Base-by-base conservation (phyloP, 1,139 yeast genomes). In the Citeromyces hawaiiensis region DNA sequence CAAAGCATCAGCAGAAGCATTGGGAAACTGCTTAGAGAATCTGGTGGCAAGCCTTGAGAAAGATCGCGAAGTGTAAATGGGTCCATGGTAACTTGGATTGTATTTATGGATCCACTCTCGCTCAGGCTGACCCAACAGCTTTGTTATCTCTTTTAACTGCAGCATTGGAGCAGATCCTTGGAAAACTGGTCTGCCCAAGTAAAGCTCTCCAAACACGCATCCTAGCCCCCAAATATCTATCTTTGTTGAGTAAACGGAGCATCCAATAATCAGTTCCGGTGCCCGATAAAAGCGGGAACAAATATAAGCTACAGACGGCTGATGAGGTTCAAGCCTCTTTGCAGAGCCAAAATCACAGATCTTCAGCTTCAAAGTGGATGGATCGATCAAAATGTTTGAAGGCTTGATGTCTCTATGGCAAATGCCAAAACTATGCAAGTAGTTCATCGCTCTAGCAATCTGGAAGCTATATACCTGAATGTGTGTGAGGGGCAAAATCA, bases 181-280 rank as follows among this genome's bases (percentile, higher is more conserved):
- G 61, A 83, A 83, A 17, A 83, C 78, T 3, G 91, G 86, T 54
- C 76, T 79, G 27, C 91, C 88, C 51, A 81, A 66, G 47, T 80
- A 70, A 88, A 83, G 81, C 57, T 83, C 93, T 15, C 91, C 91
- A 47, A 82, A 64, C 8, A 82, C 91, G 65, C 94, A 83, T 1
- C 94, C 94, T 42, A 81, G 64, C 1, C 91, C 91, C 94, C 94
- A 83, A 43, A 81, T 75, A 55, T 83, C 94, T 43, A 83, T 81
- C 52, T 80, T 82, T 6, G 91, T 80, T 2, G 87, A 71, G 53
- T 83, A 83, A 39, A 74, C 65, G 35, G 82, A 72, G 51, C 86
- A 80, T 1, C 91, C 94, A 44, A 82, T 76, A 51, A 82, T 80
- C 46, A 82, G 63, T 57, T 82, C 94, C 1, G 94, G 94, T 3